phyloP scores from a whole-genome alignment of 2,329 filamentous ascomycete species.

The Penicillium expansum region DNA sequence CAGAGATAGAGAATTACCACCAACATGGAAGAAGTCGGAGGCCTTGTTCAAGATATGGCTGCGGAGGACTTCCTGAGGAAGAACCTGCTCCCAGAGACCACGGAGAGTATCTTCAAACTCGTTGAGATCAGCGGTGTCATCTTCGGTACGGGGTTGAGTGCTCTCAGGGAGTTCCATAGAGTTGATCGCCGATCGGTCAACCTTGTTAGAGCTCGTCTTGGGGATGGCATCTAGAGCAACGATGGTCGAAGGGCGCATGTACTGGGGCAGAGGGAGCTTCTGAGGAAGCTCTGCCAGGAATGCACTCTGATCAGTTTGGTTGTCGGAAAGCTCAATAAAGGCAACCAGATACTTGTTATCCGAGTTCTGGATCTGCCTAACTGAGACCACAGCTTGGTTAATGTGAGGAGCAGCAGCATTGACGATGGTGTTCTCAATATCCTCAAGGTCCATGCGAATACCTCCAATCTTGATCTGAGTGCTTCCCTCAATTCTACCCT shows the following conservation, averaged over 20 bases:
- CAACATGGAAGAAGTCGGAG: not conserved
- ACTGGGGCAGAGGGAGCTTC: not conserved
- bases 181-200: not conserved
- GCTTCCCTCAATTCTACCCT: not conserved
- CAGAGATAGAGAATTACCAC: not conserved
- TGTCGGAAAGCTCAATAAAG: not conserved
- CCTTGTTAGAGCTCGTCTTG: not conserved
- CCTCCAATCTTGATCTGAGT: constrained; percentile 2
- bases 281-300: not conserved
- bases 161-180: not conserved
- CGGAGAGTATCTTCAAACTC: not conserved
- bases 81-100: not conserved
- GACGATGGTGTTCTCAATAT: not conserved
- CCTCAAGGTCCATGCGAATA: constrained; percentile 1
- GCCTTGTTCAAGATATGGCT: not conserved
- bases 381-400: not conserved
- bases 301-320: not conserved
- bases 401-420: not conserved
- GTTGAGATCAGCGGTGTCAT: not conserved
- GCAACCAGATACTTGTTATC: not conserved
- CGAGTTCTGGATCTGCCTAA: not conserved
- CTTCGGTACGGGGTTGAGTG: not conserved
- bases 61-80: not conserved
- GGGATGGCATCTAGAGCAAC: not conserved
- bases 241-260: not conserved